phyloP scores from a whole-genome alignment of 202 grass and related monocot genomes.

The Carex sylvatica region DNA sequence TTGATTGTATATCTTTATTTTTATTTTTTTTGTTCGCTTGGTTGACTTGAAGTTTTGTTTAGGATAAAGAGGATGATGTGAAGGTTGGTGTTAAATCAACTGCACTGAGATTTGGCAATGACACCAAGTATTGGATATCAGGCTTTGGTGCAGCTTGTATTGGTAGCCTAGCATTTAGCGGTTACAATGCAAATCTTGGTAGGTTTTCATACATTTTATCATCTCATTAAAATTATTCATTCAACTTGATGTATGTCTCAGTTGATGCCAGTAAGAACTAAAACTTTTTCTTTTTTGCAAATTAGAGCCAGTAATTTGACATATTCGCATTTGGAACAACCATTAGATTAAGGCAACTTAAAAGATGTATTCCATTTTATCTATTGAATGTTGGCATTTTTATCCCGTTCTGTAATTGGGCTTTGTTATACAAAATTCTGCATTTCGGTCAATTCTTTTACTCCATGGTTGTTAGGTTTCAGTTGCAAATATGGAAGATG shows the following conservation, averaged over 20 bases:
- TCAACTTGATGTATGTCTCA: background rate
- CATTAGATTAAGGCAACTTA: background rate
- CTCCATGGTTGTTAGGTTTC: background rate
- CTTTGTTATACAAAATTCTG: background rate
- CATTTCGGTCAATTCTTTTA: background rate
- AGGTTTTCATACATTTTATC: constrained; percentile 4
- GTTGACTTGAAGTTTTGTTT: background rate
- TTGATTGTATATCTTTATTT: background rate
- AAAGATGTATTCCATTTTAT: background rate
- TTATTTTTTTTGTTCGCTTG: background rate
- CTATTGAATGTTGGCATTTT: background rate
- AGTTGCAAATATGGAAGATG: background rate
- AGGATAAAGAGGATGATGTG: constrained; percentile 91
- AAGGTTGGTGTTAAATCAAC: constrained; percentile 87
- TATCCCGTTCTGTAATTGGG: background rate
- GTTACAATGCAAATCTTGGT: constrained; percentile 87
- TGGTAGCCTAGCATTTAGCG: constrained; percentile 55
- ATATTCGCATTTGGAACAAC: background rate
- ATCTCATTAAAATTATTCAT: background rate
- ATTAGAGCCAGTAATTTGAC: constrained; percentile 4
- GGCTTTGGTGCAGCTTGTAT: constrained; percentile 62
- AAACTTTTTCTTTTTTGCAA: background rate
- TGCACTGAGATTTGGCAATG: constrained; percentile 72
- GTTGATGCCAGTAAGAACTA: background rate
- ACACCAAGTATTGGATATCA: constrained; percentile 69